phyloP scores from a whole-genome alignment of 1,284 basidiomycete genomes.

The Melampsora americana region DNA sequence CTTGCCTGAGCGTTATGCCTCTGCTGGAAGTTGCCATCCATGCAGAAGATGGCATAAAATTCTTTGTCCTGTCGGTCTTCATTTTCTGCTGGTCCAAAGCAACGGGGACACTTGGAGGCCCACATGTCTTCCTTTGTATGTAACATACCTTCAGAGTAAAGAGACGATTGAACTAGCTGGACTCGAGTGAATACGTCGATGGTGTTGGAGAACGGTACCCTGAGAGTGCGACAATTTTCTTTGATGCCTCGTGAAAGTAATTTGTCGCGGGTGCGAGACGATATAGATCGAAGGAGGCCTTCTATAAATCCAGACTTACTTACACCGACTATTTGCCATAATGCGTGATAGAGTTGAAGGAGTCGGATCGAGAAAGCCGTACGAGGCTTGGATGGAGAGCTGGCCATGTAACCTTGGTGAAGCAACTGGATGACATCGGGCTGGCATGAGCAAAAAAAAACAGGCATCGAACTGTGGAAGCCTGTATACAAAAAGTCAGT shows the following conservation, averaged over 20 bases:
- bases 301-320: background rate
- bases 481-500: background rate
- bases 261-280: background rate
- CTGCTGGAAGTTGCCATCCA: conserved; percentile 4
- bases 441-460: conserved; percentile 13
- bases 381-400: background rate
- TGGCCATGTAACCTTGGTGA: conserved; percentile 7
- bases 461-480: background rate
- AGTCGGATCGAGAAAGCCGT: conserved; percentile 13
- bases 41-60: background rate
- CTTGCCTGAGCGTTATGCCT: conserved; percentile 14
- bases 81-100: conserved; percentile 5
- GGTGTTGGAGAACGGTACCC: background rate
- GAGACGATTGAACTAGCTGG: background rate
- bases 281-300: background rate
- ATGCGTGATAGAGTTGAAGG: conserved; percentile 5
- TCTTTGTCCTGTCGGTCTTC: background rate
- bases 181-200: background rate
- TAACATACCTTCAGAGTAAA: background rate
- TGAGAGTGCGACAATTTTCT: background rate
- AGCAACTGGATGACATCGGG: background rate
- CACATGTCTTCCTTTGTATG: background rate
- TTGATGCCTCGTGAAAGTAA: background rate
- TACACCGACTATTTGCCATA: conserved; percentile 1
- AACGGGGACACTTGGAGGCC: conserved; percentile 15